phyloP scores from a whole-genome alignment of 2,329 filamentous ascomycete species.

The Tolypocladium pustulatum region DNA sequence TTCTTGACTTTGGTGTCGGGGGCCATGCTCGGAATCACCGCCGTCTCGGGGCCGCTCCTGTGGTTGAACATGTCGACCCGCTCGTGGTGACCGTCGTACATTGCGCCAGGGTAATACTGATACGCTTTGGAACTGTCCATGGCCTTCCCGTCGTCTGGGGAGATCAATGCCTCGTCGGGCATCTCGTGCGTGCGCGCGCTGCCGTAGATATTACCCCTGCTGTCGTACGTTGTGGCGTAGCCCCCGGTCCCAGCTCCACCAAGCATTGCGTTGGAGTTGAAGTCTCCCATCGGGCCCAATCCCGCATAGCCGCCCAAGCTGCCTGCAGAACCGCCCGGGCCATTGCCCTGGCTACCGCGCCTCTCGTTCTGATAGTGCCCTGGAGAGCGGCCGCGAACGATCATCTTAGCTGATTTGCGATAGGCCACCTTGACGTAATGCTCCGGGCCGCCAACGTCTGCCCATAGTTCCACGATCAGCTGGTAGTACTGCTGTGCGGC shows the following conservation, averaged over 20 bases:
- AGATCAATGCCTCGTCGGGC: conserved; percentile 38
- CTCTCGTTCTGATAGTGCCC: conserved; percentile 69
- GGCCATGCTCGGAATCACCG: conserved; percentile 20
- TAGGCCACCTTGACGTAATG: conserved; percentile 62
- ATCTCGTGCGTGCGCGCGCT: conserved; percentile 38
- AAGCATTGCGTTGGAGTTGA: conserved; percentile 23
- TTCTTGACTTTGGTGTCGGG: conserved; percentile 34
- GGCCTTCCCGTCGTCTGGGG: conserved; percentile 39
- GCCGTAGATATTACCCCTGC: conserved; percentile 25
- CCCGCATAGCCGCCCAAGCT: conserved; percentile 37
- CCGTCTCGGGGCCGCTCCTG: conserved; percentile 21
- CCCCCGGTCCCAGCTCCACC: conserved; percentile 14
- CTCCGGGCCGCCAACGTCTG: conserved; percentile 46
- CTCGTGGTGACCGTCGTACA: conserved; percentile 38
- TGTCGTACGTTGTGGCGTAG: conserved; percentile 16
- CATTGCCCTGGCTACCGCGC: conserved; percentile 58
- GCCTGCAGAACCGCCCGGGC: conserved; percentile 53
- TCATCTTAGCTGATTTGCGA: conserved; percentile 68
- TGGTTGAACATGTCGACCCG: conserved; percentile 40
- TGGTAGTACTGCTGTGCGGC: conserved; percentile 91
- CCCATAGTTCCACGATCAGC: conserved; percentile 76
- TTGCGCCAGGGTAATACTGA: conserved; percentile 40
- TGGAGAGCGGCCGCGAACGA: conserved; percentile 75
- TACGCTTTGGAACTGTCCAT: conserved; percentile 40
- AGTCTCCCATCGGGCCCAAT: conserved; percentile 17